Percentiles rank a stretch among this genome's conserved stretches.
Conservation (phyloP, 2,329 filamentous ascomycete species). For the Elsinoe perseae region DNA sequence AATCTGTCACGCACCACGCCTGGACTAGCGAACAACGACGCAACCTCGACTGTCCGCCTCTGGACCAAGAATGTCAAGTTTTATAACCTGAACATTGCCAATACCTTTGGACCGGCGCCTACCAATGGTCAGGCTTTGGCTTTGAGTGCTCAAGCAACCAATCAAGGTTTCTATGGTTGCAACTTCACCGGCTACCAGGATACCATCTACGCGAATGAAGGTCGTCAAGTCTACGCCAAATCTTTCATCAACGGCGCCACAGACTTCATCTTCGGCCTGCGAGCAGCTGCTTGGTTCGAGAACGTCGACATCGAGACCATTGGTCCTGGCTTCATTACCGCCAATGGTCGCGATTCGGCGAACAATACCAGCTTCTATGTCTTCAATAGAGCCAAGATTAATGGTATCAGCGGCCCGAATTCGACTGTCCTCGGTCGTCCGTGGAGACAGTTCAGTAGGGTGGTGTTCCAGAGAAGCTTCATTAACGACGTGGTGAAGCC, state of each 20-base stretch:
- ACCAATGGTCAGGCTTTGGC: constrained; percentile 28
- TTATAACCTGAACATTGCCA: constrained; percentile 27
- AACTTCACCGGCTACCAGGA: constrained; percentile 24
- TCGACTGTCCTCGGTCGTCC: constrained; percentile 19
- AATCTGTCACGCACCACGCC: constrained; percentile 29
- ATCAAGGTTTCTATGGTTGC: constrained; percentile 27
- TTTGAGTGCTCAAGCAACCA: constrained; percentile 23
- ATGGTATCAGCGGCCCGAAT: constrained; percentile 23
- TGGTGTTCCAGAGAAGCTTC: constrained; percentile 17
- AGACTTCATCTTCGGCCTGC: constrained; percentile 37
- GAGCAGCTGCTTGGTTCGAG: constrained; percentile 37
- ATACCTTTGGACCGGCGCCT: constrained; percentile 22
- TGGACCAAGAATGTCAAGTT: constrained; percentile 32
- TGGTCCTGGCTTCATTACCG: constrained; percentile 28
- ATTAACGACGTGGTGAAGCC: constrained; percentile 16
- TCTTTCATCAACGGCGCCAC: constrained; percentile 32
- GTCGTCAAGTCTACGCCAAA: constrained; percentile 22
- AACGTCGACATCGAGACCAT: constrained; percentile 29
- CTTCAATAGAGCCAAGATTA: constrained; percentile 23
- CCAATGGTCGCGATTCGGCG: constrained; percentile 27
- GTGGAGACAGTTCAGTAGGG: constrained; percentile 14
- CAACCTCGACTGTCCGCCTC: constrained; percentile 37
- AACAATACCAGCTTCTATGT: constrained; percentile 30
- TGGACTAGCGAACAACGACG: constrained; percentile 34
- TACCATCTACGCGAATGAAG: constrained; percentile 23